These are phyloP conservation scores for Prunella vulgaris DNA, from an alignment of 257 asterid species.

Conservation along the genomic window DNA sequence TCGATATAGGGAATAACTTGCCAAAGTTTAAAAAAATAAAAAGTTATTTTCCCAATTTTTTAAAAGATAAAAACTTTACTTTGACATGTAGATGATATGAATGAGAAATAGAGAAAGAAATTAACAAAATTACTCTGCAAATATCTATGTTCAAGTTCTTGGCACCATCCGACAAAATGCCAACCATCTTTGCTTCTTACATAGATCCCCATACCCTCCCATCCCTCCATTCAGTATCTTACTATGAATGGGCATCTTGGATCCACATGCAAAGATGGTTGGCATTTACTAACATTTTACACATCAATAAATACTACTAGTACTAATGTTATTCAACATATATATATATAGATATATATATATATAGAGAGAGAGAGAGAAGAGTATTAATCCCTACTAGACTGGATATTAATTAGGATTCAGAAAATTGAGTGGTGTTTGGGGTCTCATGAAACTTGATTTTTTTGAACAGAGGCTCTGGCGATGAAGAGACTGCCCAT, in stretches of 20 bases:
- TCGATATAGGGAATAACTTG: too few species aligned
- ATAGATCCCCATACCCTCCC: not conserved
- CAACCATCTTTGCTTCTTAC: slow-evolving; percentile 39
- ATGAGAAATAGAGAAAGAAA: not conserved
- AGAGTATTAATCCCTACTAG: not conserved
- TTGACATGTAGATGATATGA: too few species aligned
- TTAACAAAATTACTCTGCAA: slow-evolving; percentile 21
- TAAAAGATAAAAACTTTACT: too few species aligned
- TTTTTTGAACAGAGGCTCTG: slow-evolving; percentile 57
- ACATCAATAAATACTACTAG: too few species aligned
- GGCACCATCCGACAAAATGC: slow-evolving; percentile 46
- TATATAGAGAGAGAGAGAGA: not conserved
- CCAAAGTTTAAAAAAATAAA: too few species aligned
- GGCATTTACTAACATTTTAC: slow-evolving; percentile 32
- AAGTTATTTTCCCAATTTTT: too few species aligned
- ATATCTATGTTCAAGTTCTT: slow-evolving; percentile 13
- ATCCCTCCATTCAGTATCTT: not conserved
- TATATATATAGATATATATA: too few species aligned
- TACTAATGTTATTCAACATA: slow-evolving; percentile 30
- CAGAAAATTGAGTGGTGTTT: slow-evolving; percentile 5
- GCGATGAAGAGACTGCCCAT: slow-evolving; percentile 46
- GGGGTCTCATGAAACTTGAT: slow-evolving; percentile 31
- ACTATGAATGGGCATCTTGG: slow-evolving; percentile 21
- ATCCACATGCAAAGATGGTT: slow-evolving; percentile 37
- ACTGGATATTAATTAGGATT: slow-evolving; percentile 2